Percentiles rank a stretch among this genome's conserved stretches.
Conservation (phyloP, 1,284 basidiomycete genomes). For the Ganoderma meredithae region DNA sequence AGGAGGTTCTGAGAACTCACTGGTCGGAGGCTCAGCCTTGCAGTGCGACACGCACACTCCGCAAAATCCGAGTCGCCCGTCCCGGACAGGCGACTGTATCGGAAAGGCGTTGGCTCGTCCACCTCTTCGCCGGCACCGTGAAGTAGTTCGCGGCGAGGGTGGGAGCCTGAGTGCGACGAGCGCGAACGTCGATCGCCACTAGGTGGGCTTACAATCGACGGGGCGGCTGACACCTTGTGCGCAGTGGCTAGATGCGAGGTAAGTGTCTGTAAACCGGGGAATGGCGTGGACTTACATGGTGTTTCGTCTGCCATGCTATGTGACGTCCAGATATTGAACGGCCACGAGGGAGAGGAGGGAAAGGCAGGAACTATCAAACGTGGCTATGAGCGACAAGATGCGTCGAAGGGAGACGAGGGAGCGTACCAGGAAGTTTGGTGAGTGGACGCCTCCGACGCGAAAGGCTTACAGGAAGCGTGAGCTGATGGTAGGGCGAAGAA, state of each 20-base stretch:
- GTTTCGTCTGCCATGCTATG: not conserved
- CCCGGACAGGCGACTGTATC: slow-evolving; percentile 19
- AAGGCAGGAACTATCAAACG: not conserved
- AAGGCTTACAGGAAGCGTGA: not conserved
- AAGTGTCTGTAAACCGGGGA: not conserved
- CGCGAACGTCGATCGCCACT: slow-evolving; percentile 22
- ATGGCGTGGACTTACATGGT: slow-evolving; percentile 1
- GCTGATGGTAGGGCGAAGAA: not conserved
- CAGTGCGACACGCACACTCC: slow-evolving; percentile 20
- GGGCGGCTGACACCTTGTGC: not conserved
- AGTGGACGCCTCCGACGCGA: not conserved
- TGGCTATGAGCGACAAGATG: not conserved
- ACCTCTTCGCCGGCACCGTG: not conserved
- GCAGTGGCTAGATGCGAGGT: not conserved
- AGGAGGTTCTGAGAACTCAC: not conserved
- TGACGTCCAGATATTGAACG: not conserved
- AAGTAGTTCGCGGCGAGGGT: slow-evolving; percentile 4
- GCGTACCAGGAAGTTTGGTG: not conserved
- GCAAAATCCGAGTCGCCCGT: slow-evolving; percentile 18
- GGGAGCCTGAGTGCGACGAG: slow-evolving; percentile 15
- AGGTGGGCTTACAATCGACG: slow-evolving; percentile 15
- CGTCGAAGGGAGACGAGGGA: not conserved
- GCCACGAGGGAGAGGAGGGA: not conserved
- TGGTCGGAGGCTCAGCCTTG: slow-evolving; percentile 18
- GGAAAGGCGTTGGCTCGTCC: slow-evolving; percentile 20